These are phyloP conservation scores for Fagopyrum tataricum DNA, from an alignment of 148 eudicot species.

Conservation along the genomic window DNA sequence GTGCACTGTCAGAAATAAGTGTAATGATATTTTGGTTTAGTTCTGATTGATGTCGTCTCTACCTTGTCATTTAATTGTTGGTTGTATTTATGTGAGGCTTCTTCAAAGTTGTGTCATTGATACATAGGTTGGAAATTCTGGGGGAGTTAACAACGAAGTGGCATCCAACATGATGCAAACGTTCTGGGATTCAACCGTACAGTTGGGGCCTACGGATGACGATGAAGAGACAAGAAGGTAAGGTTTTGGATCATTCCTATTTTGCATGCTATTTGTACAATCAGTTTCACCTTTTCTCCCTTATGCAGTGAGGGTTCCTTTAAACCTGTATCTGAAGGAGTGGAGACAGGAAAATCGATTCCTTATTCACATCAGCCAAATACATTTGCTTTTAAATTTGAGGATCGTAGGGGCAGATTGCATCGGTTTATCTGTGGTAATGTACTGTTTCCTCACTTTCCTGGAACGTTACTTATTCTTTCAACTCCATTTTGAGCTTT, in stretches of 20 bases:
- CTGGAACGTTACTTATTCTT: background rate
- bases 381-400: constrained; percentile 69
- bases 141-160: constrained; percentile 68
- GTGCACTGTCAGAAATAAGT: too few species aligned
- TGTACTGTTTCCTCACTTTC: constrained; percentile 14
- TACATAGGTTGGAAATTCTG: constrained; percentile 67
- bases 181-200: constrained; percentile 94
- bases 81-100: background rate
- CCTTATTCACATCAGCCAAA: constrained; percentile 32
- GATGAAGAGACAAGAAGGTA: constrained; percentile 81
- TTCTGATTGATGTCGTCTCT: too few species aligned
- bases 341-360: constrained; percentile 45
- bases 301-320: constrained; percentile 52
- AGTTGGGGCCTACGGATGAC: constrained; percentile 56
- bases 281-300: background rate
- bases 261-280: background rate
- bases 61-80: too few species aligned
- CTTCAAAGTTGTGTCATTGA: background rate
- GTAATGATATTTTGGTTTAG: too few species aligned
- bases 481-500: background rate
- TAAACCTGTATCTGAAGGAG: constrained; percentile 62
- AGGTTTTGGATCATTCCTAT: constrained; percentile 14
- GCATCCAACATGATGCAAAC: constrained; percentile 79
- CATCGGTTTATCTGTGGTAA: constrained; percentile 84
- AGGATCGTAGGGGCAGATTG: constrained; percentile 77